These are phyloP conservation scores for Sugiyamaella paludigena DNA, from an alignment of 1,139 yeast species.

Conservation along the genomic window DNA sequence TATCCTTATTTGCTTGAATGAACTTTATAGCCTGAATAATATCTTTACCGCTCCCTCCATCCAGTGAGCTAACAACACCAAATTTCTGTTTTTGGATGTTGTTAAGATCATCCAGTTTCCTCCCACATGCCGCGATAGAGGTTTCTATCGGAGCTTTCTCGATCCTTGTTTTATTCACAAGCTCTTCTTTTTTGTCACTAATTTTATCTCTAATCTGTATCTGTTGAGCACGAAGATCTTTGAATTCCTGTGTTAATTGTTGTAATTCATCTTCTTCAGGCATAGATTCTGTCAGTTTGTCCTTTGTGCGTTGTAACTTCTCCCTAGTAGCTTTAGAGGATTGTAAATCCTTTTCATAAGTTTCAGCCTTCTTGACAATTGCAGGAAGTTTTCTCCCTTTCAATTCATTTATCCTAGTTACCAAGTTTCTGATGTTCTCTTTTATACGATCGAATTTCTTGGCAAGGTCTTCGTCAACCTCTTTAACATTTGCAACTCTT, in stretches of 20 bases:
- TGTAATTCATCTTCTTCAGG: slow-evolving; percentile 19
- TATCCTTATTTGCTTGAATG: slow-evolving; percentile 39
- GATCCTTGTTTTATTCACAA: not conserved
- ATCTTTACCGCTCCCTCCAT: slow-evolving; percentile 15
- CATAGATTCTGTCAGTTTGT: slow-evolving; percentile 40
- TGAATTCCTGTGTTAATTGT: slow-evolving; percentile 50
- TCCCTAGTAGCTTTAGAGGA: not conserved
- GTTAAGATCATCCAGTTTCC: not conserved
- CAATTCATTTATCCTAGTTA: not conserved
- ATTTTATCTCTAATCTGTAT: slow-evolving; percentile 3
- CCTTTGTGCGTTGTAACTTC: not conserved
- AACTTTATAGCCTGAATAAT: slow-evolving; percentile 42
- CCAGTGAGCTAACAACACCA: not conserved
- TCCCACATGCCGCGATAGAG: too few relatives aligned
- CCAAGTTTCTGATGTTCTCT: not conserved
- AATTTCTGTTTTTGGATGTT: slow-evolving; percentile 1
- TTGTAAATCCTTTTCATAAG: slow-evolving; percentile 8
- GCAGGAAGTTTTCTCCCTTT: slow-evolving; percentile 3
- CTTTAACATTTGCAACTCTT: not conserved
- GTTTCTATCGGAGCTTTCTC: not conserved
- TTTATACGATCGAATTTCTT: not conserved
- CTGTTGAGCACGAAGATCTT: slow-evolving; percentile 30
- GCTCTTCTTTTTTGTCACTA: not conserved
- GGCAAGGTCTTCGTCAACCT: not conserved
- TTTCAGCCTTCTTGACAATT: slow-evolving; percentile 6